Evolutionary conservation across 129 eudicot genomes (phyloP).

Genomic region (Centaurea solstitialis): DNA sequence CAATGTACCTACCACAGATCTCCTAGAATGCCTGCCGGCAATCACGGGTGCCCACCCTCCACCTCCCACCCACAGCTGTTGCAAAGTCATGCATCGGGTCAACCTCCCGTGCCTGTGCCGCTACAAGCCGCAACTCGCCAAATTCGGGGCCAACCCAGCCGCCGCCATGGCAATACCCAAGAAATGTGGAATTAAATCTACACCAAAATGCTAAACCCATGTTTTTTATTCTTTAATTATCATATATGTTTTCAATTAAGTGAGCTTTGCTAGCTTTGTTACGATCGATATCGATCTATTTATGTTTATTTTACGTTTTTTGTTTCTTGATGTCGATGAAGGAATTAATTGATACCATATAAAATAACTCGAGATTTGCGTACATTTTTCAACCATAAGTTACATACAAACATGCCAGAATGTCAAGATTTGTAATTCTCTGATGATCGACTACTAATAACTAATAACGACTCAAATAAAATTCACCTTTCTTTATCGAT

Average conservation of each 20-base stretch:
- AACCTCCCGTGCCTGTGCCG: slow-evolving; percentile 47
- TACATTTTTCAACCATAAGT: not conserved
- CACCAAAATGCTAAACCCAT: slow-evolving; percentile 28
- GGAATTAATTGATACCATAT: not conserved
- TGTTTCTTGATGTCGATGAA: not conserved
- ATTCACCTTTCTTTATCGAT: slow-evolving; percentile 1
- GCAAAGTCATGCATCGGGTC: slow-evolving; percentile 45
- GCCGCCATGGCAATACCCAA: slow-evolving; percentile 52
- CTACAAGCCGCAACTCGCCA: slow-evolving; percentile 39
- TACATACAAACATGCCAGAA: not conserved
- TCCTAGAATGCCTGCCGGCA: slow-evolving; percentile 52
- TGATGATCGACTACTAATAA: not conserved
- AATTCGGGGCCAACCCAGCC: slow-evolving; percentile 45
- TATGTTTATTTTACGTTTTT: not conserved
- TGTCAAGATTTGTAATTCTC: not conserved
- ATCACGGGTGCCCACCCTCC: slow-evolving; percentile 44
- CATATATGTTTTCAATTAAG: slow-evolving; percentile 6
- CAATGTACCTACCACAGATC: slow-evolving; percentile 43
- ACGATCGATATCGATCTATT: not conserved
- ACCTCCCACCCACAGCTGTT: slow-evolving; percentile 42
- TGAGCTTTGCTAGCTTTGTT: slow-evolving; percentile 22
- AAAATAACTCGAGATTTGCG: not conserved
- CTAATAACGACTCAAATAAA: not conserved
- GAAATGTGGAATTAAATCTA: slow-evolving; percentile 34
- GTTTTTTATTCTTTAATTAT: not conserved